Conservation (phyloP, 2,329 filamentous ascomycete species). For the Pseudocercospora cruenta region DNA sequence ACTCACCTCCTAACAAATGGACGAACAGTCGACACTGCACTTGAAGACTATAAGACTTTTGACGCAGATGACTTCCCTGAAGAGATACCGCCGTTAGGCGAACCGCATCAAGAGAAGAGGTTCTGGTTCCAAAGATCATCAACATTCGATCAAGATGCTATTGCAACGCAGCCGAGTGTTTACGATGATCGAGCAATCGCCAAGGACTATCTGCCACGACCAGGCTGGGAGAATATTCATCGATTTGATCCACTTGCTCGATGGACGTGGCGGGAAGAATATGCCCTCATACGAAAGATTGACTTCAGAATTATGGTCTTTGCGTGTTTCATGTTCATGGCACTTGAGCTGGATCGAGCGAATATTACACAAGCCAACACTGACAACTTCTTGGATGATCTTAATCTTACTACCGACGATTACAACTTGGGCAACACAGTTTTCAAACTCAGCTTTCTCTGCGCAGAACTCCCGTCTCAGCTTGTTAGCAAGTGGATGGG, state of each 20-base stretch:
- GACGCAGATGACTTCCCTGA: conserved; percentile 8
- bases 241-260: conserved; percentile 52
- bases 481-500: conserved; percentile 51
- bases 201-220: conserved; percentile 59
- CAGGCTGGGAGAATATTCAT: conserved; percentile 53
- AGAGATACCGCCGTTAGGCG: conserved; percentile 9
- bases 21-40: conserved; percentile 9
- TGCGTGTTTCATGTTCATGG: conserved; percentile 31
- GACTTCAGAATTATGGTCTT: conserved; percentile 26
- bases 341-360: conserved; percentile 30
- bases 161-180: conserved; percentile 27
- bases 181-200: conserved; percentile 56
- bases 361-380: conserved; percentile 32
- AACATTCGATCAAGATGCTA: conserved; percentile 17
- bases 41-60: conserved; percentile 17
- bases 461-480: conserved; percentile 49
- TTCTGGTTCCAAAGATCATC: conserved; percentile 16
- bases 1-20: not conserved
- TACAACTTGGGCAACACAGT: conserved; percentile 27
- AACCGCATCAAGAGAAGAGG: conserved; percentile 10
- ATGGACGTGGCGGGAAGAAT: conserved; percentile 48
- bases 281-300: conserved; percentile 34
- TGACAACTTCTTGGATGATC: conserved; percentile 27
- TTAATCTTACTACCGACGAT: conserved; percentile 27
- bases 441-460: conserved; percentile 30